Conservation (phyloP, 345 rosid genomes). For the Streptanthus diversifolius region DNA sequence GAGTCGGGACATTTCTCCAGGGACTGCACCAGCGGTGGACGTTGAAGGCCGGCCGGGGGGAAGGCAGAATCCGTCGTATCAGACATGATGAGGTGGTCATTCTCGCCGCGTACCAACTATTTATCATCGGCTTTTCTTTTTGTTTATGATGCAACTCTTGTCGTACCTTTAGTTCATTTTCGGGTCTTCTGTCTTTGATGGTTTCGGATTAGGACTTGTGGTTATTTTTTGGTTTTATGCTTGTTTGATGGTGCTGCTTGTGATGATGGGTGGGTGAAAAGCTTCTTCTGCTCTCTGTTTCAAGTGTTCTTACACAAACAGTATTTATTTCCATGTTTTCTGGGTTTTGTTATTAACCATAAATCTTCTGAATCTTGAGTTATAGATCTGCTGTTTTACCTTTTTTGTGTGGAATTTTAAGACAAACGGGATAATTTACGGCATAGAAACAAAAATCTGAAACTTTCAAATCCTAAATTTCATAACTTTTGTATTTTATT, state of each 20-base stretch:
- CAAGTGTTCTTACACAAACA: conserved; percentile 7
- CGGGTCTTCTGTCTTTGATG: neutral
- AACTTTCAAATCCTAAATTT: no score
- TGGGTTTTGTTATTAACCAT: neutral
- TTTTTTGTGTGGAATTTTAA: no score
- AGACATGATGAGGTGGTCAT: neutral
- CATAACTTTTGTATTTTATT: no score
- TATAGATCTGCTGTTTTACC: neutral
- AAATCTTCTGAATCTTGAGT: neutral
- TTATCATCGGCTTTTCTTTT: neutral
- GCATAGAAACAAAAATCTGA: no score
- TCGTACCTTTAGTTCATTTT: neutral
- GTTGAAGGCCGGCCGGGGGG: conserved; percentile 10
- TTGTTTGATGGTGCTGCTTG: neutral
- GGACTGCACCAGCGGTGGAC: conserved; percentile 67
- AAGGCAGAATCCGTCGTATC: conserved; percentile 2
- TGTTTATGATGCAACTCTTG: neutral
- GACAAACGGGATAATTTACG: no score
- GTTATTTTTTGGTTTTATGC: neutral
- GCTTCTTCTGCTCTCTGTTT: neutral
- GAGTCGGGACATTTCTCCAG: conserved; percentile 76
- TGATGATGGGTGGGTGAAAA: neutral
- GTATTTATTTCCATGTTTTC: neutral
- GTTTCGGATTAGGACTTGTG: conserved; percentile 18
- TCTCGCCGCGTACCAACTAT: neutral